Conservation (phyloP, 495 filamentous ascomycete genomes). For the Xylaria castorea region DNA sequence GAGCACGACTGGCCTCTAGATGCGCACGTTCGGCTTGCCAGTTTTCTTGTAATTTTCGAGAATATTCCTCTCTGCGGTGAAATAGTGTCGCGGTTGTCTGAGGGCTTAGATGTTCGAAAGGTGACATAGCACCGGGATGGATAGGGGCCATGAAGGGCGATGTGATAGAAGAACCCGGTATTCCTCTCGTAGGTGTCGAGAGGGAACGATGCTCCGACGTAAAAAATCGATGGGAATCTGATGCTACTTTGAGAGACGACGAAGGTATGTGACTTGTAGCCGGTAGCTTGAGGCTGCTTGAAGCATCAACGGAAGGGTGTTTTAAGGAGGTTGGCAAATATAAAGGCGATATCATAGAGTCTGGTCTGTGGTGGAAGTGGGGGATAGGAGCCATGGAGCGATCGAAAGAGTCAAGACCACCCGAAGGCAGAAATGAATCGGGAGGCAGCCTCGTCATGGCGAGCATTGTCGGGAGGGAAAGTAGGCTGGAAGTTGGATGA, state of each 20-base stretch:
- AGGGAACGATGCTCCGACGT: slow-evolving; percentile 35
- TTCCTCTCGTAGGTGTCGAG: slow-evolving; percentile 28
- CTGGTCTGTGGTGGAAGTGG: slow-evolving; percentile 39
- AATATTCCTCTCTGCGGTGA: slow-evolving; percentile 51
- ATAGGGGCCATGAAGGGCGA: slow-evolving; percentile 37
- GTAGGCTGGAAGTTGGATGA: background rate
- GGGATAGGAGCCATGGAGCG: slow-evolving; percentile 32
- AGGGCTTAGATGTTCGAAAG: slow-evolving; percentile 32
- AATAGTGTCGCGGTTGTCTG: slow-evolving; percentile 41
- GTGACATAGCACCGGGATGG: slow-evolving; percentile 28
- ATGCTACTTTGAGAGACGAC: slow-evolving; percentile 26
- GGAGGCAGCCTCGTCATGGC: slow-evolving; percentile 43
- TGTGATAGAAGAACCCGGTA: slow-evolving; percentile 23
- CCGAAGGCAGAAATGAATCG: slow-evolving; percentile 43
- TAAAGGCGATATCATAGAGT: slow-evolving; percentile 51
- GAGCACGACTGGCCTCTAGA: slow-evolving; percentile 51
- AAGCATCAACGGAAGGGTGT: slow-evolving; percentile 43
- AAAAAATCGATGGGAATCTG: slow-evolving; percentile 36
- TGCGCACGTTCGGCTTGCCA: slow-evolving; percentile 55
- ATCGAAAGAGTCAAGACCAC: slow-evolving; percentile 28
- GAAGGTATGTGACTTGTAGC: slow-evolving; percentile 40
- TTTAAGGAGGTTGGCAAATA: slow-evolving; percentile 44
- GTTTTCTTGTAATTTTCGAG: slow-evolving; percentile 46
- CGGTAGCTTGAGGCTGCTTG: slow-evolving; percentile 27
- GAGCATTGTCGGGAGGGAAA: slow-evolving; percentile 27